Evolutionary conservation across 192 early-diverging fungal genomes (phyloP), one percentile per base, ranked within the genome.

Genomic region (Chytriomyces hyalinus): DNA sequence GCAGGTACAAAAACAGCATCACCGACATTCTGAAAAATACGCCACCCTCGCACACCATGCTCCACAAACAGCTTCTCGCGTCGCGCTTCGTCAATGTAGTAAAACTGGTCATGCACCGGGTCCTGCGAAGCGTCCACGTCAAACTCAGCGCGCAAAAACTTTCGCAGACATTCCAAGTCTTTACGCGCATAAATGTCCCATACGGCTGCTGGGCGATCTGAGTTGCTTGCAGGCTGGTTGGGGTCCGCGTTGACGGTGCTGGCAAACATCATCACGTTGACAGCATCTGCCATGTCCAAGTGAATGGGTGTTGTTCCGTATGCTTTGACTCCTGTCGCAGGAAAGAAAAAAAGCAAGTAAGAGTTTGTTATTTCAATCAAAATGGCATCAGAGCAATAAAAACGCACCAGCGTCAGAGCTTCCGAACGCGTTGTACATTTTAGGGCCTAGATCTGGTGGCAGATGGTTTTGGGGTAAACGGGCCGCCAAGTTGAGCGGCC

Each of bases 1-100:
- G 92, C 93, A 0, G 93, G 92, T 1, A 94, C 85, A 84, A 91
- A 93, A 3, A 94, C 88, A 0, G 90, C 88, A 78, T 94, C 93
- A 10, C 92, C 92, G 0, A 88, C 84, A 51, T 87, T 85, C 80
- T 94, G 92, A 67, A 84, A 84, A 0, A 94, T 61, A 15, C 90
- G 83, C 81, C 87, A 92, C 47, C 83, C 78, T 5, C 67, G 62
- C 11, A 88, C 82, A 6, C 82, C 85, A 17, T 85, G 72, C 17
- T 70, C 47, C n/a, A 67, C 17, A 36, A 61, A 77, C 17, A 94
- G 76, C n/a, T 69, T 24, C 6, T 68, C 45, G 10, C 85, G 84
- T 15, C 88, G 74, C 0, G 61, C 64, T 13, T 67, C 70, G n/a
- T 88, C 85, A 17, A 94, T 80, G 74, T 86, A 94, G 15, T 86